A percentile compares a stretch with the other conserved stretches of the same genome.
Evolutionary conservation across 495 filamentous ascomycete species (phyloP).

Genomic region (Letharia lupina): DNA sequence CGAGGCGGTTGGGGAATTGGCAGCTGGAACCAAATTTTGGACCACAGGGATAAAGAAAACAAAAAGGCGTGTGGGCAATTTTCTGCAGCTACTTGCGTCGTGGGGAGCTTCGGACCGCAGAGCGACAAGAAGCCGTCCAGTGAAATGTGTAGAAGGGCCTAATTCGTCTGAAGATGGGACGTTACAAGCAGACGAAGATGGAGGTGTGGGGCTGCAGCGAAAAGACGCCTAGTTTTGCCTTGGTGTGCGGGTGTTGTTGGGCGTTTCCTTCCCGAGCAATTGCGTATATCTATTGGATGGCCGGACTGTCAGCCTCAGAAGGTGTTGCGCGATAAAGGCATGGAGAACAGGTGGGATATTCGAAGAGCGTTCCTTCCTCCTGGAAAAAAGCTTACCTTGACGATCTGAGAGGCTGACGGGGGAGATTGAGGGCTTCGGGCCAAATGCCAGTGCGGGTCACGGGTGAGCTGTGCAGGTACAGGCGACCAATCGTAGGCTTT

Average conservation of each 20-base stretch:
- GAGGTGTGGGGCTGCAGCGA: slow-evolving; percentile 23
- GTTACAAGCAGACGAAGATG: slow-evolving; percentile 16
- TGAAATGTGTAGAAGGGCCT: slow-evolving; percentile 14
- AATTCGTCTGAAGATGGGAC: slow-evolving; percentile 7
- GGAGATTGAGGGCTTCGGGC: slow-evolving; percentile 11
- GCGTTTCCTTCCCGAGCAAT: slow-evolving; percentile 14
- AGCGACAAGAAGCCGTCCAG: slow-evolving; percentile 22
- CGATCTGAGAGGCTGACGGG: slow-evolving; percentile 15
- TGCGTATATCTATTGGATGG: slow-evolving; percentile 8
- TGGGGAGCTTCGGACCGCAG: slow-evolving; percentile 21
- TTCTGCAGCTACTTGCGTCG: slow-evolving; percentile 23
- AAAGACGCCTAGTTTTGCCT: slow-evolving; percentile 26
- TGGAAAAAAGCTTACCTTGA: slow-evolving; percentile 9
- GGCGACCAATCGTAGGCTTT: slow-evolving; percentile 6
- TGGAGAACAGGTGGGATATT: neutral
- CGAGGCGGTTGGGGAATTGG: slow-evolving; percentile 16
- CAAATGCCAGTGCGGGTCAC: slow-evolving; percentile 3
- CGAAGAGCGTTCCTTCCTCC: neutral
- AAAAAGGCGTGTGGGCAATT: slow-evolving; percentile 15
- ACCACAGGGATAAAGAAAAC: slow-evolving; percentile 17
- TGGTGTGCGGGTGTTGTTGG: slow-evolving; percentile 18
- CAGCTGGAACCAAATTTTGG: slow-evolving; percentile 19
- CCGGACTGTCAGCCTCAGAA: slow-evolving; percentile 15
- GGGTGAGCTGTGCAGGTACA: slow-evolving; percentile 10
- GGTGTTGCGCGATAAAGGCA: slow-evolving; percentile 12